phyloP scores from a whole-genome alignment of 2,329 filamentous ascomycete genomes.

The Penicillium expansum region DNA sequence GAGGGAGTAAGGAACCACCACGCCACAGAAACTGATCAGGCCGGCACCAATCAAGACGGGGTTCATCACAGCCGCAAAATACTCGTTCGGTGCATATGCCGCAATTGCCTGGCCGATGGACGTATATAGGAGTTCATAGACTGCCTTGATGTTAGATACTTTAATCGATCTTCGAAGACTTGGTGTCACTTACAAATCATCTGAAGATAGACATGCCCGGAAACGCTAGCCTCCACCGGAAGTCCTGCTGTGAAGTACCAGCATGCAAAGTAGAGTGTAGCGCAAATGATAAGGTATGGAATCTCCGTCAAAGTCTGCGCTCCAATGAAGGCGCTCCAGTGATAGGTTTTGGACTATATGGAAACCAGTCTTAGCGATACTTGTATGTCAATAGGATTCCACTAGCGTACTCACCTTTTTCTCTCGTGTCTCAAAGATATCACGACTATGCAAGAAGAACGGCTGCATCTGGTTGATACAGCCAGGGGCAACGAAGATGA shows the following conservation, averaged over 20 bases:
- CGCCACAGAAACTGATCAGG: slow-evolving; percentile 41
- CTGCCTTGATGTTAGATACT: slow-evolving; percentile 18
- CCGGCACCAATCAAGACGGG: slow-evolving; percentile 53
- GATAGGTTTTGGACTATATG: slow-evolving; percentile 55
- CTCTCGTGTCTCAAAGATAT: slow-evolving; percentile 59
- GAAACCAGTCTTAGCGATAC: not conserved
- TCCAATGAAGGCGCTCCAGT: slow-evolving; percentile 59
- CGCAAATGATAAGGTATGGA: slow-evolving; percentile 47
- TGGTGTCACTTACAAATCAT: slow-evolving; percentile 35
- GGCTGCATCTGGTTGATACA: slow-evolving; percentile 60
- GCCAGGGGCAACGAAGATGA: slow-evolving; percentile 61
- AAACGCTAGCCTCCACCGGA: slow-evolving; percentile 30
- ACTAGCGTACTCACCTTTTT: slow-evolving; percentile 45
- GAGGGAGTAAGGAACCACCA: slow-evolving; percentile 38
- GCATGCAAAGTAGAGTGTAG: slow-evolving; percentile 48
- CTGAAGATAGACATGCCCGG: slow-evolving; percentile 41
- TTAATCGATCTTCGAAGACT: not conserved
- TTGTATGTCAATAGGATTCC: not conserved
- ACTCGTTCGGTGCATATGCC: slow-evolving; percentile 60
- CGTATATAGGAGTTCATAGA: slow-evolving; percentile 46
- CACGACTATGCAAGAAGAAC: slow-evolving; percentile 55
- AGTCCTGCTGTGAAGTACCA: slow-evolving; percentile 60
- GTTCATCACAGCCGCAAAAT: slow-evolving; percentile 59
- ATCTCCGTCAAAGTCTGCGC: slow-evolving; percentile 51
- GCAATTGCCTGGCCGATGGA: slow-evolving; percentile 51